A percentile compares a stretch with the other conserved stretches of the same genome.
Conservation (phyloP, 1,139 yeast species). For the Scheffersomyces stambukii region DNA sequence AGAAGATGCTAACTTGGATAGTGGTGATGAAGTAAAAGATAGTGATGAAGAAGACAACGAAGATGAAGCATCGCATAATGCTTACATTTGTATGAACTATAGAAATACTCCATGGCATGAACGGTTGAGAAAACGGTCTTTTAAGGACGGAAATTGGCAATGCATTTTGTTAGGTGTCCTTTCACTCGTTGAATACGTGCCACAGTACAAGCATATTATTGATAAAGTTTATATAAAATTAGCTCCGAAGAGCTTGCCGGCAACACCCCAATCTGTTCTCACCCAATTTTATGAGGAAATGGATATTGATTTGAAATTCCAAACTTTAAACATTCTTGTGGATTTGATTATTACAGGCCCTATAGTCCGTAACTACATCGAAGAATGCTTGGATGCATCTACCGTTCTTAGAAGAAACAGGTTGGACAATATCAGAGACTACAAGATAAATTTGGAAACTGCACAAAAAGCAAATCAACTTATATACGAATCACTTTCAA, state of each 20-base stretch:
- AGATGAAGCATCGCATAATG: constrained; percentile 37
- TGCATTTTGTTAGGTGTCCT: constrained; percentile 70
- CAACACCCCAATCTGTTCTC: constrained; percentile 48
- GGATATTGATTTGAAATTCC: constrained; percentile 46
- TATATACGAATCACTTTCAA: constrained; percentile 22
- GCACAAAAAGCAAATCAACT: constrained; percentile 44
- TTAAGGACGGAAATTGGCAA: constrained; percentile 86
- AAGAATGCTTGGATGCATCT: constrained; percentile 62
- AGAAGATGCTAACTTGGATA: too few species aligned
- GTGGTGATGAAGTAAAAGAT: constrained; percentile 18
- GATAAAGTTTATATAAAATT: constrained; percentile 43
- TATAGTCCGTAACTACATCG: constrained; percentile 61
- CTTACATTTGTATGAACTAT: constrained; percentile 55
- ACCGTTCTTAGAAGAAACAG: constrained; percentile 63
- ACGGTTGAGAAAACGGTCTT: constrained; percentile 66
- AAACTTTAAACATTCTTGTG: constrained; percentile 52
- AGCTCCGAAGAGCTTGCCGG: constrained; percentile 53
- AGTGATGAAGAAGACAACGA: constrained; percentile 16
- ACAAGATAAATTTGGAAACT: constrained; percentile 46
- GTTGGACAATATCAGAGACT: constrained; percentile 63
- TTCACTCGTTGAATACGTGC: constrained; percentile 55
- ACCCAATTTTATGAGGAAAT: constrained; percentile 48
- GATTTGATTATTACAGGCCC: constrained; percentile 56
- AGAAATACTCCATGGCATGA: constrained; percentile 74
- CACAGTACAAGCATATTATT: constrained; percentile 47